Evolutionary conservation across 2,329 filamentous ascomycete species (phyloP), one percentile per base, ranked within the genome.

Genomic region (Eutypella sp.): DNA sequence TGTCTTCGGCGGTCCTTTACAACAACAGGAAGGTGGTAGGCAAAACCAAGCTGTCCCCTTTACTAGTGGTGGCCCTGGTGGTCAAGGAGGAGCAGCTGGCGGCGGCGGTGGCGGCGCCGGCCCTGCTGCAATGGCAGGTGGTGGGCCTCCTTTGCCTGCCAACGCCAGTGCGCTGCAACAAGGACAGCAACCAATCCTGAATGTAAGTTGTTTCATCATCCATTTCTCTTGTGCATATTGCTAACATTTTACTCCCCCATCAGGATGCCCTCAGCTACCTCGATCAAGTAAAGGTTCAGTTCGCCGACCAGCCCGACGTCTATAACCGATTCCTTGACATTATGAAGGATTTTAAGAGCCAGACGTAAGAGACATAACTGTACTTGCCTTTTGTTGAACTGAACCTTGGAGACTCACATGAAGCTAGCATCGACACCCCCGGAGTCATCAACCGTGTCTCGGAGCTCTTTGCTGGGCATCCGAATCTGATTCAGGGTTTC

Each of bases 321-420:
- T 99, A 99, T 61, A 97, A 97, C 61, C 79, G 88, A 31, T 97
- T 99, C 58, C 72, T 99, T 39, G 93, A 99, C 58, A 99, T 99
- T 41, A 99, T 99, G 93, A 99, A 99, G 63, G 93, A 99, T 58
- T 99, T 99, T 67, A 99, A 99, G 70, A 96, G 90, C 59, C 92
- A 96, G 70, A 90, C 91, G 81, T 91, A 74, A 70, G 86, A 78
- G 27, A 16, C 42, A 45, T 40, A 37, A 34, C 11, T 19, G 42
- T 40, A 36, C 42, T 34, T 37, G 34, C n/a, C 34, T 37, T 39
- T 46, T 49, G 41, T 47, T 44, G 25, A 46, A n/a, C n/a, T n/a
- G n/a, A n/a, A n/a, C 40, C 37, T 13, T 36, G 40, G 36, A 39
- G 40, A 47, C 59, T 71, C 52, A 73, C 53, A 42, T 40, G 13